Conservation (phyloP, 441 rosid species). For the Biscutella laevigata region DNA sequence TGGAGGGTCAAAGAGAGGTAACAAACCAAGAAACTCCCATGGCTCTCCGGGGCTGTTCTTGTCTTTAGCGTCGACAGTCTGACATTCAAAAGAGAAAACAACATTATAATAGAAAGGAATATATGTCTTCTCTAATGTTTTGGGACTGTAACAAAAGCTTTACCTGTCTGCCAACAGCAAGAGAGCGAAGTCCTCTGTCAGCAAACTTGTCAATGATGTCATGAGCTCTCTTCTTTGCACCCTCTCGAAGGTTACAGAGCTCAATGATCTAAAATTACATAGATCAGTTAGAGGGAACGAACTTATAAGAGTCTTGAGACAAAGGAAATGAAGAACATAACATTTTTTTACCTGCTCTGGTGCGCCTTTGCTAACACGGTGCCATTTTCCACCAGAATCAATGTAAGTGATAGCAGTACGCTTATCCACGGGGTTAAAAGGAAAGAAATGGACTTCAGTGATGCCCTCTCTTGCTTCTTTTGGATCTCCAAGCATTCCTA, state of each 20-base stretch:
- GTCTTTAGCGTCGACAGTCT: conserved; percentile 39
- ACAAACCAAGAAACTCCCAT: conserved; percentile 58
- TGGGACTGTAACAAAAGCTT: not conserved
- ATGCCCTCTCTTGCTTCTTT: conserved; percentile 59
- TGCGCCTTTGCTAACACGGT: conserved; percentile 56
- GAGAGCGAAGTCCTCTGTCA: conserved; percentile 50
- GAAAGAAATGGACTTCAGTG: conserved; percentile 49
- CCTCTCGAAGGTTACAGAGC: conserved; percentile 42
- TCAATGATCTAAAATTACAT: conserved; percentile 36
- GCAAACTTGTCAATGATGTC: conserved; percentile 54
- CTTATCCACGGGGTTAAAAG: conserved; percentile 57
- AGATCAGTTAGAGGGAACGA: not conserved
- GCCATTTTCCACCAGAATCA: conserved; percentile 44
- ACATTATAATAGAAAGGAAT: not conserved
- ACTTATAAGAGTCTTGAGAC: not conserved
- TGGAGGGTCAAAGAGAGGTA: conserved; percentile 74
- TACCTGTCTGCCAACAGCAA: conserved; percentile 50
- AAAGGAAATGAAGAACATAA: not conserved
- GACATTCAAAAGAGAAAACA: not conserved
- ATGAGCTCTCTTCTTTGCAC: conserved; percentile 41
- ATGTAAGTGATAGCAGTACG: conserved; percentile 56
- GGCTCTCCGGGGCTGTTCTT: conserved; percentile 48
- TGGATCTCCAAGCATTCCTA: conserved; percentile 64
- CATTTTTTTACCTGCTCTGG: conserved; percentile 47
- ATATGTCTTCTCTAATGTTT: not conserved